These are phyloP conservation scores for Blastocystis sp. DNA, from an alignment of 352 stramenopile genomes.

Conservation along the genomic window DNA sequence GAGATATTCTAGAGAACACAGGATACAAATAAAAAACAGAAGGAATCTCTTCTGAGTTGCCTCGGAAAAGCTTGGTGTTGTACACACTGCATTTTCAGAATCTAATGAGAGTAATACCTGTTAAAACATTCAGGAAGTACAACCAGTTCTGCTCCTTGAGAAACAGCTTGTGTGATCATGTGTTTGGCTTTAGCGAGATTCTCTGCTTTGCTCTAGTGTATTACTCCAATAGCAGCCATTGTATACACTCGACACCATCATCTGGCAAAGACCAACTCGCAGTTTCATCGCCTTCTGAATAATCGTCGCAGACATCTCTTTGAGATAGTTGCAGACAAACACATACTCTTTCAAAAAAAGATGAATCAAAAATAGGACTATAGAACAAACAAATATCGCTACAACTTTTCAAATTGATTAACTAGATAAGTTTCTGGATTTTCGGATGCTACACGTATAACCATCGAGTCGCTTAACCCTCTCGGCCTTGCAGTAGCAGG, in stretches of 20 bases:
- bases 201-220: slow-evolving; percentile 8
- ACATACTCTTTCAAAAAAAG: too few relatives aligned
- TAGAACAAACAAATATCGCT: not conserved
- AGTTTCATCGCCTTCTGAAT: slow-evolving; percentile 30
- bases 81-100: slow-evolving; percentile 74
- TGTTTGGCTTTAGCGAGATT: slow-evolving; percentile 47
- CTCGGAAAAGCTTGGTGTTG: slow-evolving; percentile 87
- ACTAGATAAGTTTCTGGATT: not conserved
- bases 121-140: slow-evolving; percentile 90
- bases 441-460: not conserved
- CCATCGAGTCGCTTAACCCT: slow-evolving; percentile 31
- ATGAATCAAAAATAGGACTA: too few relatives aligned
- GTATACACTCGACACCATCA: slow-evolving; percentile 21
- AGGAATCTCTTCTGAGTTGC: slow-evolving; percentile 92
- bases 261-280: slow-evolving; percentile 51
- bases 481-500: not conserved
- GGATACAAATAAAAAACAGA: slow-evolving; percentile 56
- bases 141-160: slow-evolving; percentile 77
- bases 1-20: not conserved
- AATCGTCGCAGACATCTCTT: slow-evolving; percentile 3
- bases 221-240: not conserved
- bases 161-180: slow-evolving; percentile 65
- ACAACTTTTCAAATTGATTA: not conserved
- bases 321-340: not conserved
- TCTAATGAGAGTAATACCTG: slow-evolving; percentile 65